Base-by-base conservation (phyloP, 371 early-diverging fungal species). In the Mortierella sp. region DNA sequence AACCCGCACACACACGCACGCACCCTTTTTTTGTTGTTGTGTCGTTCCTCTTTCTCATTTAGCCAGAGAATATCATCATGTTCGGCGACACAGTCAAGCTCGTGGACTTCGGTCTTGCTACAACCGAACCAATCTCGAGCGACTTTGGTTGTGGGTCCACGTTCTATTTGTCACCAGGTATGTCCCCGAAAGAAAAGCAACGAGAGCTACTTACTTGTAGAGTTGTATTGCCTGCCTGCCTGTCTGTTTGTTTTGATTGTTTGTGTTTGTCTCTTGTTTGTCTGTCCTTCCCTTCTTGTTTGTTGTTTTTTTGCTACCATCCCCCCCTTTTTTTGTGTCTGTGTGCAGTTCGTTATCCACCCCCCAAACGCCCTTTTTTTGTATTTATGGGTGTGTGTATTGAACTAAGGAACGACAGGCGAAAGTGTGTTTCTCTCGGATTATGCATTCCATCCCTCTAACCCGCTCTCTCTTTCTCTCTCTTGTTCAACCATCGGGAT, bases 101-200 rank as follows among this genome's bases (percentile, higher is more conserved):
- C 29, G 94, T 97, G 34, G 98, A 98, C 83, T 99, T 98, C 90
- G 98, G 98, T 1, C 90, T 99, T 26, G 93, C 97, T 4, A 97
- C 98, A 1, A 90, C 92, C 4, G 92, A 95, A 16, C 65, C 78
- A 0, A 86, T 87, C 74, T 95, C 95, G 11, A 91, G 80, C 26
- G 97, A 97, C 64, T 92, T 94, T 71, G 97, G 98, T 1, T 96
- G 97, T 80, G 99, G 99, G 4, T 93, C 94, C 34, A 94, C 95
- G 0, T 94, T 95, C 85, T 98, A 98, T 85, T 94, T 97, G 89
- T 95, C 96, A 24, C 99, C 98, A 68, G 92, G 91, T 91, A 89
- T 76, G 72, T 37, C 39, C 41, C 31, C 13, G n/a, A n/a, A n/a
- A 26, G 31, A 26, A 26, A 53, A 4, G 53, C 24, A 14, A 13